Evolutionary conservation across 257 asterid genomes (phyloP).

Genomic region (Petrea volubilis): DNA sequence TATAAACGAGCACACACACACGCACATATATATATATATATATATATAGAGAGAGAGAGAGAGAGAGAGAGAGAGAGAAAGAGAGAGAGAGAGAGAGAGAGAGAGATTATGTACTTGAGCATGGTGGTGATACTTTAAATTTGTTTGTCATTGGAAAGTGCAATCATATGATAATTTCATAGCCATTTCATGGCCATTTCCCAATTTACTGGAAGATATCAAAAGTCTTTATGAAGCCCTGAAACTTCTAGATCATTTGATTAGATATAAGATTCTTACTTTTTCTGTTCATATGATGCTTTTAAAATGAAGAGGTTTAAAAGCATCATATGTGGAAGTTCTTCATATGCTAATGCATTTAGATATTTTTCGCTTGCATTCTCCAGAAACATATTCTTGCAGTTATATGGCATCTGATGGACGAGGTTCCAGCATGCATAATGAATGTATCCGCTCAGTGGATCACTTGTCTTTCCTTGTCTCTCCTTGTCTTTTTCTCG

Average conservation of each 20-base stretch:
- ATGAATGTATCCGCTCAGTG: not conserved
- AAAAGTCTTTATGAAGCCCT: not conserved
- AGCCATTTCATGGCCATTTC: not conserved
- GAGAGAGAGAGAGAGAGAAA: too few species aligned
- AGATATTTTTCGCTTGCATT: too few species aligned
- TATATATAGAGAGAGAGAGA: too few species aligned
- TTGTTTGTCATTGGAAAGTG: not conserved
- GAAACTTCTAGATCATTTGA: not conserved
- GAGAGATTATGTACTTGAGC: not conserved
- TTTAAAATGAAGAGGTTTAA: too few species aligned
- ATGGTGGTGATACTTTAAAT: not conserved
- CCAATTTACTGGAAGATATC: not conserved
- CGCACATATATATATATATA: too few species aligned
- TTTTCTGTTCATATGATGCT: too few species aligned
- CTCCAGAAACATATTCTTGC: too few species aligned
- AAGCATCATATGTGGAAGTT: too few species aligned
- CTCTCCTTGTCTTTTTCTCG: not conserved
- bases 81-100: too few species aligned
- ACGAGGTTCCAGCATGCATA: not conserved
- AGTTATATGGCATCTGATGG: not conserved
- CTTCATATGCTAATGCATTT: conserved; percentile 11
- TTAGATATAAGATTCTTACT: too few species aligned
- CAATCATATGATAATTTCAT: not conserved
- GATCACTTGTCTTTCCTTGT: not conserved
- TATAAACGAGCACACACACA: too few species aligned